Conservation (phyloP, 805 yeast genomes). For the Metschnikowia chrysomelidarum region DNA sequence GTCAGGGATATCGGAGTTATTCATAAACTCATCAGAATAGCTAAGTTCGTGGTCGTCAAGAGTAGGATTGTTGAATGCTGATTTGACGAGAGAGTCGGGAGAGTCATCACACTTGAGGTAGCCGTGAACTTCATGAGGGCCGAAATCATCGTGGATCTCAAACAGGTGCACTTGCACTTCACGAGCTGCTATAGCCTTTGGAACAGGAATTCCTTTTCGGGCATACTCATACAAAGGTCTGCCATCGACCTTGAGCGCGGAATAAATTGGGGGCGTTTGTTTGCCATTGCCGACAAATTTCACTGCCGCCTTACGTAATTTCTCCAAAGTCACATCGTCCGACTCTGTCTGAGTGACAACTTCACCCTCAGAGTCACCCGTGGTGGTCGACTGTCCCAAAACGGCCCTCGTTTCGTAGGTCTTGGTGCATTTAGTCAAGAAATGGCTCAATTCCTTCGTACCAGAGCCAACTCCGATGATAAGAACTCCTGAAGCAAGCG, state of each 20-base stretch:
- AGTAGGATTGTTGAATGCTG: slow-evolving; percentile 50
- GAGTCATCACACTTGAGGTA: slow-evolving; percentile 43
- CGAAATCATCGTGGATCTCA: slow-evolving; percentile 53
- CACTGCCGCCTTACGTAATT: slow-evolving; percentile 47
- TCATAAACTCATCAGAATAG: slow-evolving; percentile 55
- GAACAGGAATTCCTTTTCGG: slow-evolving; percentile 79
- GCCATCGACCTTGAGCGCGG: slow-evolving; percentile 94
- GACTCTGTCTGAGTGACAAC: slow-evolving; percentile 57
- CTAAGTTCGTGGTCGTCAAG: slow-evolving; percentile 61
- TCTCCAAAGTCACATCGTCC: slow-evolving; percentile 54
- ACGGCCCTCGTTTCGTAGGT: slow-evolving; percentile 81
- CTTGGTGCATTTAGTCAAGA: slow-evolving; percentile 72
- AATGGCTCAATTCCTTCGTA: slow-evolving; percentile 74
- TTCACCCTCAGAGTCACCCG: slow-evolving; percentile 92
- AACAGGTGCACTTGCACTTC: slow-evolving; percentile 60
- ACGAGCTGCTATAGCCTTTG: slow-evolving; percentile 75
- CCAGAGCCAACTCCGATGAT: slow-evolving; percentile 93
- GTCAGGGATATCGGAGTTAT: slow-evolving; percentile 29
- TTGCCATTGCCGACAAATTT: slow-evolving; percentile 77
- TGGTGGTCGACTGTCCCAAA: slow-evolving; percentile 87
- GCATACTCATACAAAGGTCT: slow-evolving; percentile 94
- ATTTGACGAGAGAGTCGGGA: slow-evolving; percentile 45
- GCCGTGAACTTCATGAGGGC: slow-evolving; percentile 54
- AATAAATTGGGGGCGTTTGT: slow-evolving; percentile 94
- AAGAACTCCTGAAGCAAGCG: slow-evolving; percentile 90